Percentiles rank a stretch among this genome's conserved stretches.
These are phyloP conservation scores for Neurospora pannonica DNA, from an alignment of 495 filamentous ascomycete genomes.

Conservation along the genomic window DNA sequence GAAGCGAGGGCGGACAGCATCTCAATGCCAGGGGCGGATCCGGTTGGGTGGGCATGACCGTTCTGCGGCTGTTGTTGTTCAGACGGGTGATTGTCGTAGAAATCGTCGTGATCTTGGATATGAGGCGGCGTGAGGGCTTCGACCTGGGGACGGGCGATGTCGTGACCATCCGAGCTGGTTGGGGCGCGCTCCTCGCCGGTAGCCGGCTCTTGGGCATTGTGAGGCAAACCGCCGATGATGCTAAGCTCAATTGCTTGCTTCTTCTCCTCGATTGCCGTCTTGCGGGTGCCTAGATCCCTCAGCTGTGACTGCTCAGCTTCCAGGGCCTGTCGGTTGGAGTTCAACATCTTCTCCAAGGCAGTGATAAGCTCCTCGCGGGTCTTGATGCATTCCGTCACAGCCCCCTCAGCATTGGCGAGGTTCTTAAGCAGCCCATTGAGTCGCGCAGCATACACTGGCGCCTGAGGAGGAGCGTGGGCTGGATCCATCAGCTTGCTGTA, in stretches of 20 bases:
- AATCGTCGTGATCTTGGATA: conserved; percentile 22
- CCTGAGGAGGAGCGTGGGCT: conserved; percentile 51
- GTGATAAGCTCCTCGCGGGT: conserved; percentile 67
- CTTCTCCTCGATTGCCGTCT: conserved; percentile 57
- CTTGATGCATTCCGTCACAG: conserved; percentile 83
- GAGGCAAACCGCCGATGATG: conserved; percentile 72
- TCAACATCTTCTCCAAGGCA: conserved; percentile 73
- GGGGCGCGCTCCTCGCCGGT: conserved; percentile 25
- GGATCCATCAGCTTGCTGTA: conserved; percentile 74
- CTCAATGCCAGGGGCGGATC: conserved; percentile 37
- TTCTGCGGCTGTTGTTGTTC: conserved; percentile 15
- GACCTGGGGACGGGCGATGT: conserved; percentile 60
- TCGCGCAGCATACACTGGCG: conserved; percentile 85
- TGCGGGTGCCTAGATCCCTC: conserved; percentile 48
- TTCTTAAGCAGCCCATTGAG: conserved; percentile 78
- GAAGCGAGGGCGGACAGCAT: conserved; percentile 43
- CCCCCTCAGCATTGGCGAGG: conserved; percentile 82
- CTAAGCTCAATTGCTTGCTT: conserved; percentile 81
- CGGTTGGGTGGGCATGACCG: conserved; percentile 5
- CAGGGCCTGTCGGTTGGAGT: conserved; percentile 60
- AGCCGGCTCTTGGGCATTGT: conserved; percentile 32
- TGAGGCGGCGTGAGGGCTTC: conserved; percentile 75
- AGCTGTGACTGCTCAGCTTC: conserved; percentile 55
- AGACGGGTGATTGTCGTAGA: conserved; percentile 10
- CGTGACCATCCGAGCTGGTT: conserved; percentile 28